Percentiles rank a stretch among this genome's conserved stretches.
Conservation (phyloP, 441 rosid genomes). For the Gossypium laxum region DNA sequence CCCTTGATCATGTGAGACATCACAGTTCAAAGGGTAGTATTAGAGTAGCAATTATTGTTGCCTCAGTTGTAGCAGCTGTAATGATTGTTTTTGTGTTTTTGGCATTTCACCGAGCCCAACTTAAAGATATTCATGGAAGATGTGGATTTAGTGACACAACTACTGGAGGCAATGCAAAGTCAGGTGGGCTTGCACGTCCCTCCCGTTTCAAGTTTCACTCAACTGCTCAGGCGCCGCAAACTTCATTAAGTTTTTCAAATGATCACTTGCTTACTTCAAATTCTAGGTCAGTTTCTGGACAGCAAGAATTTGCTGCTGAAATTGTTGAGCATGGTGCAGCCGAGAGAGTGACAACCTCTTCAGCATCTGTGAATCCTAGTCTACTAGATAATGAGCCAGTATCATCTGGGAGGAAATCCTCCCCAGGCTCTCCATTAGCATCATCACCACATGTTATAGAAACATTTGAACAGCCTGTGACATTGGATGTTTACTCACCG, state of each 20-base stretch:
- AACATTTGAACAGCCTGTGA: conserved; percentile 46
- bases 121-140: conserved; percentile 55
- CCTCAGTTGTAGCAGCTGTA: conserved; percentile 57
- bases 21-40: conserved; percentile 39
- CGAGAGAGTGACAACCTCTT: conserved; percentile 26
- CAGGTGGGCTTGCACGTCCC: conserved; percentile 46
- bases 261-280: conserved; percentile 76
- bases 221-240: conserved; percentile 40
- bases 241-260: conserved; percentile 74
- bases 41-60: conserved; percentile 60
- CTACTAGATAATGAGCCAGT: conserved; percentile 46
- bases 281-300: conserved; percentile 69
- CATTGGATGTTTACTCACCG: conserved; percentile 74
- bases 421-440: conserved; percentile 66
- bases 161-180: conserved; percentile 43
- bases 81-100: conserved; percentile 56
- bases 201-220: conserved; percentile 59
- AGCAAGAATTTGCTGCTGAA: conserved; percentile 42
- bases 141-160: conserved; percentile 38
- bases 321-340: conserved; percentile 47
- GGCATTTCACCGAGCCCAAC: conserved; percentile 59
- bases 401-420: conserved; percentile 60
- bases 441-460: conserved; percentile 66
- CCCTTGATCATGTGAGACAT: conserved; percentile 13
- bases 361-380: conserved; percentile 40